phyloP scores from a whole-genome alignment of 169 alveolate genomes.

The Plasmodium cynomolgi region DNA sequence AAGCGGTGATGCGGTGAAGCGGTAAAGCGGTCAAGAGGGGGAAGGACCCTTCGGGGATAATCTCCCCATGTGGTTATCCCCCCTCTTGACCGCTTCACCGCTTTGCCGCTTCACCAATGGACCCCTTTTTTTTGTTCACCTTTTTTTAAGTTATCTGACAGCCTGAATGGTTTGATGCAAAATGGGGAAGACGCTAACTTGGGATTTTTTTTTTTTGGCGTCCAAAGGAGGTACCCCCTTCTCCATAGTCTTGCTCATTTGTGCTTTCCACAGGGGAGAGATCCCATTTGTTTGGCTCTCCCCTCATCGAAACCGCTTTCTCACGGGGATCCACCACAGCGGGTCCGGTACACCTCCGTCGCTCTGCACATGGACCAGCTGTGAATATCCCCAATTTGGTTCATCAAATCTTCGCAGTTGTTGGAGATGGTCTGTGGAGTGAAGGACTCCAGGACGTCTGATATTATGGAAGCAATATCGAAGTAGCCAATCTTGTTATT shows the following conservation, averaged over 20 bases:
- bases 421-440: slow-evolving; percentile 20
- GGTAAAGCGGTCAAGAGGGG: too few species aligned
- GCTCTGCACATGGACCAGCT: slow-evolving; percentile 36
- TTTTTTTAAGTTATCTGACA: neutral
- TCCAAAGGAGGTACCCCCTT: neutral
- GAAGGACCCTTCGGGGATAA: too few species aligned
- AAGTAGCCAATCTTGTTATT: slow-evolving; percentile 74
- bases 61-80: neutral
- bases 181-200: neutral
- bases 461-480: slow-evolving; percentile 77
- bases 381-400: slow-evolving; percentile 39
- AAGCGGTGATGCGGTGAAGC: too few species aligned
- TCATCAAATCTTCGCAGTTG: slow-evolving; percentile 45
- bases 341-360: slow-evolving; percentile 8
- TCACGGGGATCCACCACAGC: neutral
- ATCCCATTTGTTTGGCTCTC: neutral
- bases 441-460: slow-evolving; percentile 64
- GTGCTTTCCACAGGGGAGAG: neutral
- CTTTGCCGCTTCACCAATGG: neutral
- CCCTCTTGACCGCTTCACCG: too few species aligned
- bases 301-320: neutral
- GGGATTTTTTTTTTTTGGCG: neutral
- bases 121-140: too few species aligned
- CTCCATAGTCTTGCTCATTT: neutral
- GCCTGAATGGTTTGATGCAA: neutral